These are phyloP conservation scores for Apostasia ramifera DNA, from an alignment of 106 monocot species.

Conservation along the genomic window DNA sequence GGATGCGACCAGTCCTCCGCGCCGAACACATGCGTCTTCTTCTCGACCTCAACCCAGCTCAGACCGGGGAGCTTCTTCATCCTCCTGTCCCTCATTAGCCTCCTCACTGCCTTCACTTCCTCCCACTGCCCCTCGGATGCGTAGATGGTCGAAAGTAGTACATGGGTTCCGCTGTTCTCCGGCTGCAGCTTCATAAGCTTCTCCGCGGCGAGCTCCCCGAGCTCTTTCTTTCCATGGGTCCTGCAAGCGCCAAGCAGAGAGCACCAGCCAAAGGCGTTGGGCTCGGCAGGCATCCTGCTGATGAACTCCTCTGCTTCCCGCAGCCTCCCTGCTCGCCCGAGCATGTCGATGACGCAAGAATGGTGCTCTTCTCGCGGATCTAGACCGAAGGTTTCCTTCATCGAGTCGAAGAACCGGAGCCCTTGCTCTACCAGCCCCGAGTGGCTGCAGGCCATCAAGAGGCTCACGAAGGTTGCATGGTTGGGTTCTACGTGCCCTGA, in stretches of 20 bases:
- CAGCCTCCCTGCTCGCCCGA: conserved; percentile 42
- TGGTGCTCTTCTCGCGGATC: conserved; percentile 44
- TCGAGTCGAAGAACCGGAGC: conserved; percentile 31
- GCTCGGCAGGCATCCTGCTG: conserved; percentile 31
- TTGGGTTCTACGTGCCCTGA: conserved; percentile 18
- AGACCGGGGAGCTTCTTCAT: conserved; percentile 50
- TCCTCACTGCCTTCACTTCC: conserved; percentile 40
- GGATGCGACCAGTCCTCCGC: conserved; percentile 45
- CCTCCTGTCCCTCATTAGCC: conserved; percentile 32
- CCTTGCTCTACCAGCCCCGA: conserved; percentile 43
- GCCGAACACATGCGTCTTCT: conserved; percentile 45
- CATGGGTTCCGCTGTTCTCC: conserved; percentile 35
- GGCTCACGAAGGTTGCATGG: conserved; percentile 34
- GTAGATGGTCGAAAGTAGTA: conserved; percentile 52
- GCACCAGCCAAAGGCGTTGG: conserved; percentile 50
- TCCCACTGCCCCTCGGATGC: conserved; percentile 38
- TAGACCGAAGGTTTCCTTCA: conserved; percentile 17
- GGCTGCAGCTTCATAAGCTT: conserved; percentile 56
- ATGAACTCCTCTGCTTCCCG: conserved; percentile 38
- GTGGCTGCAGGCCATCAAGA: conserved; percentile 52
- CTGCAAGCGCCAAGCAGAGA: conserved; percentile 62
- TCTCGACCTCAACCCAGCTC: conserved; percentile 57
- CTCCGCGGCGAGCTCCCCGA: conserved; percentile 59
- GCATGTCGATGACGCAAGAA: conserved; percentile 43
- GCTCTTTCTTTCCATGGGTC: conserved; percentile 24